These are phyloP conservation scores for Lachancea cidri DNA, from an alignment of 805 yeast genomes.

Conservation along the genomic window DNA sequence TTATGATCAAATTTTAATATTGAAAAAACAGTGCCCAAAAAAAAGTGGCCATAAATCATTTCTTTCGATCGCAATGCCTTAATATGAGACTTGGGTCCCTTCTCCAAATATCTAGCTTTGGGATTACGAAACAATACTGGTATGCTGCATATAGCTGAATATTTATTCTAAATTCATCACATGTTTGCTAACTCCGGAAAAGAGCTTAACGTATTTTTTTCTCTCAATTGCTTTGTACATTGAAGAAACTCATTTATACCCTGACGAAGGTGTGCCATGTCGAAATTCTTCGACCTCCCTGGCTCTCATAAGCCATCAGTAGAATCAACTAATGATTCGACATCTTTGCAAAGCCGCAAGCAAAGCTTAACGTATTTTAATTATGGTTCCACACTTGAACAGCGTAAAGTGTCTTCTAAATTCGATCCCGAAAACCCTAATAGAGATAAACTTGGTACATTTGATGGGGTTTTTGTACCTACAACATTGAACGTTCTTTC, in stretches of 20 bases:
- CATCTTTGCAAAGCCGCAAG: conserved; percentile 21
- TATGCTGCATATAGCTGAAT: too few species aligned
- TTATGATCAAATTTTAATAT: too few species aligned
- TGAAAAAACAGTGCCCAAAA: too few species aligned
- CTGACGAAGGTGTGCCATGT: conserved; percentile 4
- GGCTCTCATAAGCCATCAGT: conserved; percentile 30
- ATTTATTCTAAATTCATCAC: too few species aligned
- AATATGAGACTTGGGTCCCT: too few species aligned
- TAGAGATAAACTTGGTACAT: conserved; percentile 62
- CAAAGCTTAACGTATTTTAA: conserved; percentile 28
- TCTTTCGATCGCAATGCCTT: too few species aligned
- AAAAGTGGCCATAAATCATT: too few species aligned
- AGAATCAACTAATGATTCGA: conserved; percentile 15
- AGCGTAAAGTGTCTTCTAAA: conserved; percentile 23
- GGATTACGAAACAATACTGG: too few species aligned
- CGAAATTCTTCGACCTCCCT: conserved; percentile 30
- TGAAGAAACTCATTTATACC: too few species aligned
- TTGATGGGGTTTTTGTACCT: conserved; percentile 89
- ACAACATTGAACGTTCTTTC: conserved; percentile 89
- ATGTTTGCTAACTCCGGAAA: neutral
- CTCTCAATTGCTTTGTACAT: neutral
- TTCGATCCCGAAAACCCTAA: conserved; percentile 31
- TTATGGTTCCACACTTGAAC: conserved; percentile 24
- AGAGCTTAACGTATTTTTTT: neutral
- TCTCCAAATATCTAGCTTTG: too few species aligned